Conservation (phyloP, 2,329 filamentous ascomycete species). For the Penicillium oxalicum region DNA sequence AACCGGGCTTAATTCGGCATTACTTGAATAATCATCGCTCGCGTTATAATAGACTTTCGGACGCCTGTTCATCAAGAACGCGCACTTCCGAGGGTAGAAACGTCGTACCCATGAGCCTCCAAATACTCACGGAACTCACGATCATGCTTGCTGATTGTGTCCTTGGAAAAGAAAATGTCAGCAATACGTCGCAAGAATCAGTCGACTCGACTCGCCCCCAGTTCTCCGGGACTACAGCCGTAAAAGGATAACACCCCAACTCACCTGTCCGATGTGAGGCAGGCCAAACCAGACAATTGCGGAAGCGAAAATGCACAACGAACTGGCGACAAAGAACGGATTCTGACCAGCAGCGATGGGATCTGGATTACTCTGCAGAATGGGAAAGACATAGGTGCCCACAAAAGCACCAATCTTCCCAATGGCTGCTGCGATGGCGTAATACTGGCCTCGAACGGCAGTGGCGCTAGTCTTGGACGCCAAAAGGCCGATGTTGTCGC, state of each 20-base stretch:
- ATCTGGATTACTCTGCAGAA: slow-evolving; percentile 56
- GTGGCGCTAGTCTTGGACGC: slow-evolving; percentile 86
- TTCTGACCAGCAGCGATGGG: slow-evolving; percentile 64
- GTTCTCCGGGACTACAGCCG: no score
- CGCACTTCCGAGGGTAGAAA: slow-evolving; percentile 46
- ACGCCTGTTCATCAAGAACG: no score
- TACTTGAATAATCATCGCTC: no score
- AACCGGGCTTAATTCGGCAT: no score
- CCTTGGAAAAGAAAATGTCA: slow-evolving; percentile 44
- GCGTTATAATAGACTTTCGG: no score
- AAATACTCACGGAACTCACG: slow-evolving; percentile 68
- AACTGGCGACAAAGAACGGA: slow-evolving; percentile 80
- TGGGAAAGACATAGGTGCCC: slow-evolving; percentile 74
- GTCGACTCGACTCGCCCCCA: no score
- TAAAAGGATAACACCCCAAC: neutral
- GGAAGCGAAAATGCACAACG: slow-evolving; percentile 68
- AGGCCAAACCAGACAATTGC: slow-evolving; percentile 60
- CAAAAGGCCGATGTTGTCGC: slow-evolving; percentile 83
- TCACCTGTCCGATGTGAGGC: slow-evolving; percentile 62
- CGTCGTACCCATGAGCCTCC: slow-evolving; percentile 69
- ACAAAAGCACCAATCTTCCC: slow-evolving; percentile 65
- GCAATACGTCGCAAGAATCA: neutral
- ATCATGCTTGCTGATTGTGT: slow-evolving; percentile 78
- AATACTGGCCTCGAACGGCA: slow-evolving; percentile 73
- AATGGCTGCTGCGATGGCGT: slow-evolving; percentile 46